Percentiles rank a stretch among this genome's conserved stretches.
Conservation (phyloP, 2,329 filamentous ascomycete species). For the Mycosphaerella arachidis region DNA sequence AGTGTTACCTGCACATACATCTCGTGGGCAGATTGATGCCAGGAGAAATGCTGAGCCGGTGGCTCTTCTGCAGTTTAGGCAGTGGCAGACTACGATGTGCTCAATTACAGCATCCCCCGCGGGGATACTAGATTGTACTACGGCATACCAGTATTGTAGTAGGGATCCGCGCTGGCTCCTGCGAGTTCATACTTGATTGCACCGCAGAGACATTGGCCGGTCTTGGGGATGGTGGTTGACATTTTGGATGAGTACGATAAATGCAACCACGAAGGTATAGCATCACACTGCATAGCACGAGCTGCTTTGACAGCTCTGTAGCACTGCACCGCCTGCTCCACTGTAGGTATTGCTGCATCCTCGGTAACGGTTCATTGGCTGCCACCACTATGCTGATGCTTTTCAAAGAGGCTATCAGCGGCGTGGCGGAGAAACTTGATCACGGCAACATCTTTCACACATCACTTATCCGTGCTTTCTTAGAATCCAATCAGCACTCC, state of each 20-base stretch:
- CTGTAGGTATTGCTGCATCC: neutral
- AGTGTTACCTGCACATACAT: conserved; percentile 18
- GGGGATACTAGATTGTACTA: neutral
- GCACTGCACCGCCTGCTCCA: neutral
- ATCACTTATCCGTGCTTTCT: neutral
- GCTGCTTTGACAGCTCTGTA: neutral
- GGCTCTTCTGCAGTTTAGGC: conserved; percentile 45
- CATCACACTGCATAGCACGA: neutral
- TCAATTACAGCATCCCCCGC: neutral
- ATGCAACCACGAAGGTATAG: conserved; percentile 2
- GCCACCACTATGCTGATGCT: neutral
- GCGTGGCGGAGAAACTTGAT: neutral
- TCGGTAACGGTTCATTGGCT: neutral
- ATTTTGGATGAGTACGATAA: neutral
- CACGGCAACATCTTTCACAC: neutral
- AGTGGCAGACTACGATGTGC: conserved; percentile 39
- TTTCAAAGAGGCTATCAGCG: neutral
- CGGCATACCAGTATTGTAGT: conserved; percentile 33
- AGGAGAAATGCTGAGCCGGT: conserved; percentile 20
- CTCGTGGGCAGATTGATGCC: conserved; percentile 30
- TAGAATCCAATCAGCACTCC: too few species aligned
- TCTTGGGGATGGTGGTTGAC: conserved; percentile 4
- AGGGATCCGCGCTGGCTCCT: conserved; percentile 37
- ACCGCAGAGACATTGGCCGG: conserved; percentile 41
- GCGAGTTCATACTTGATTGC: conserved; percentile 42